Percentiles rank a stretch among this genome's conserved stretches.
phyloP scores from a whole-genome alignment of 148 eudicot species.

The Linanthus parryae region DNA sequence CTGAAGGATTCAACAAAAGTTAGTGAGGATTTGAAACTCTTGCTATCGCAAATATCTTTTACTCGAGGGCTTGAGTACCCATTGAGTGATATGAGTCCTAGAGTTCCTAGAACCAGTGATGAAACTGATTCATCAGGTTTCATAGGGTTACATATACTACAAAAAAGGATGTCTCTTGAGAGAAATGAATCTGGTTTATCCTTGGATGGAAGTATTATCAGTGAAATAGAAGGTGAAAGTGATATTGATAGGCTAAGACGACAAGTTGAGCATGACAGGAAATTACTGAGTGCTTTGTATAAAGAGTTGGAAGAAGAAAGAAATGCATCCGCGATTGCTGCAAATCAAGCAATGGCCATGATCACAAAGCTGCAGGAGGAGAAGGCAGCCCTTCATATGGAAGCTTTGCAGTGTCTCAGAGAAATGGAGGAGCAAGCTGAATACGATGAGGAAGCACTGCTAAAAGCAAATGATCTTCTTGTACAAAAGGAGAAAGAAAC shows the following conservation, averaged over 20 bases:
- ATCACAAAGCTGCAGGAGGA: slow-evolving; percentile 93
- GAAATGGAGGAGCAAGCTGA: slow-evolving; percentile 99
- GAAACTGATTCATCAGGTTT: slow-evolving; percentile 43
- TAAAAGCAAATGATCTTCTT: slow-evolving; percentile 61
- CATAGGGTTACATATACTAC: slow-evolving; percentile 52
- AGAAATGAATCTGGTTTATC: slow-evolving; percentile 77
- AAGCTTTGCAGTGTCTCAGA: slow-evolving; percentile 84
- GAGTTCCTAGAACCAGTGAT: slow-evolving; percentile 45
- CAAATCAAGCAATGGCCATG: slow-evolving; percentile 98
- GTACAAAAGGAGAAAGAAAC: slow-evolving; percentile 72
- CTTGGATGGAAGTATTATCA: slow-evolving; percentile 54
- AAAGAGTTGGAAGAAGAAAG: slow-evolving; percentile 97
- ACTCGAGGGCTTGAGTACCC: slow-evolving; percentile 51
- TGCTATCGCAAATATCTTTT: slow-evolving; percentile 65
- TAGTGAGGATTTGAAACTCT: slow-evolving; percentile 66
- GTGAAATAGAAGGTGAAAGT: slow-evolving; percentile 90
- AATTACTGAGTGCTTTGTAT: slow-evolving; percentile 48
- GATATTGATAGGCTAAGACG: slow-evolving; percentile 63
- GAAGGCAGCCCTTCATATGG: slow-evolving; percentile 89
- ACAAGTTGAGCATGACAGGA: slow-evolving; percentile 82
- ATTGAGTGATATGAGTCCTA: slow-evolving; percentile 50
- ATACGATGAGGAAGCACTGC: slow-evolving; percentile 78
- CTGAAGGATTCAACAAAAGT: slow-evolving; percentile 50
- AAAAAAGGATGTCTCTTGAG: slow-evolving; percentile 70
- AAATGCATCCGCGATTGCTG: slow-evolving; percentile 81